A percentile compares a stretch with the other conserved stretches of the same genome.
Conservation (phyloP, 140 eudicot species). For the Eryngium alpinum region DNA sequence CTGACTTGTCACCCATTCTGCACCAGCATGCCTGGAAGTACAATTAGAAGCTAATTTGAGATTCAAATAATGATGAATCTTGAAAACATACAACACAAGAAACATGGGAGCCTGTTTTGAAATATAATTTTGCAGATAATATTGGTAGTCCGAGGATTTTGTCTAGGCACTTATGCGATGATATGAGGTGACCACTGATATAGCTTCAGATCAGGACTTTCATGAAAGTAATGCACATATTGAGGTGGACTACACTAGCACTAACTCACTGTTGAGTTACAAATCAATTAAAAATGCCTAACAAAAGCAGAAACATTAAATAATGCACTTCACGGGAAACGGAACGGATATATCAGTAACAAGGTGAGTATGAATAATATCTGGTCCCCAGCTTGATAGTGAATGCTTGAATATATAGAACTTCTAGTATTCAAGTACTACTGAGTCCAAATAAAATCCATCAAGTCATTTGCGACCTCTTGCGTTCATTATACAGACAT, state of each 20-base stretch:
- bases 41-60: background rate
- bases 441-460: background rate
- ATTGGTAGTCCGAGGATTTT: background rate
- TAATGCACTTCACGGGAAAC: background rate
- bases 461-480: background rate
- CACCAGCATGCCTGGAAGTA: constrained; percentile 87
- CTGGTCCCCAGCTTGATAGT: background rate
- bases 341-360: background rate
- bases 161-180: background rate
- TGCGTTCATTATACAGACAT: background rate
- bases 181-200: background rate
- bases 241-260: background rate
- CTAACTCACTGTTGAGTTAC: background rate
- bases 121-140: background rate
- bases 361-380: background rate
- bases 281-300: background rate
- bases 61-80: background rate
- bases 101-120: background rate
- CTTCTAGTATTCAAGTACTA: background rate
- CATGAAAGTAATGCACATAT: background rate
- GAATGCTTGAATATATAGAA: background rate
- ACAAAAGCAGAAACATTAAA: background rate
- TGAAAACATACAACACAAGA: background rate
- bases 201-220: background rate
- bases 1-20: constrained; percentile 64